phyloP scores from a whole-genome alignment of 805 yeast species.

The Yamadazyma sp. region DNA sequence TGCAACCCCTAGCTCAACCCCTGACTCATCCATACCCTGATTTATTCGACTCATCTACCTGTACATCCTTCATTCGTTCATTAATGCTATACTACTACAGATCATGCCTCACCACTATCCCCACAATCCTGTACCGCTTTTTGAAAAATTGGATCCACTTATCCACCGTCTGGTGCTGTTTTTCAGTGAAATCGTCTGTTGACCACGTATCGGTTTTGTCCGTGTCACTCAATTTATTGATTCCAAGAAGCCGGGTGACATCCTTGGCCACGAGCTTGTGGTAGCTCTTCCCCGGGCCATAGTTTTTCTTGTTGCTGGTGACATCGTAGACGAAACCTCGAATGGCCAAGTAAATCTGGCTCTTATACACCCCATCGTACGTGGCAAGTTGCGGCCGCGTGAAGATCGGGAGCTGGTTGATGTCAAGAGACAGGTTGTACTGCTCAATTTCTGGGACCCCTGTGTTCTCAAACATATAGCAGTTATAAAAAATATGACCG shows the following conservation, averaged over 20 bases:
- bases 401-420: constrained; percentile 30
- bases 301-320: constrained; percentile 58
- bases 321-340: constrained; percentile 82
- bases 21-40: too few species aligned
- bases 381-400: constrained; percentile 33
- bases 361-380: constrained; percentile 31
- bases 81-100: too few species aligned
- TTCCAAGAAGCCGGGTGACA: constrained; percentile 73
- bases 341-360: constrained; percentile 65
- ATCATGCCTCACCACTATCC: constrained; percentile 33
- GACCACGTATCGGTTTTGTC: constrained; percentile 41
- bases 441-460: constrained; percentile 21
- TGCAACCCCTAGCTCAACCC: too few species aligned
- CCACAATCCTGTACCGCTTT: constrained; percentile 40
- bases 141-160: constrained; percentile 75
- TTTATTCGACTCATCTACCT: too few species aligned
- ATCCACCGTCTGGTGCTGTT: constrained; percentile 59
- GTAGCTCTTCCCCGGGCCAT: constrained; percentile 78
- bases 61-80: too few species aligned
- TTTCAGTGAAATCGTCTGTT: constrained; percentile 52
- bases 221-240: constrained; percentile 40
- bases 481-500: too few species aligned
- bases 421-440: constrained; percentile 31
- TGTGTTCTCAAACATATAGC: constrained; percentile 15
- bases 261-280: constrained; percentile 74